Conservation (phyloP, 2,329 filamentous ascomycete genomes). For the Xylaria sp. region DNA sequence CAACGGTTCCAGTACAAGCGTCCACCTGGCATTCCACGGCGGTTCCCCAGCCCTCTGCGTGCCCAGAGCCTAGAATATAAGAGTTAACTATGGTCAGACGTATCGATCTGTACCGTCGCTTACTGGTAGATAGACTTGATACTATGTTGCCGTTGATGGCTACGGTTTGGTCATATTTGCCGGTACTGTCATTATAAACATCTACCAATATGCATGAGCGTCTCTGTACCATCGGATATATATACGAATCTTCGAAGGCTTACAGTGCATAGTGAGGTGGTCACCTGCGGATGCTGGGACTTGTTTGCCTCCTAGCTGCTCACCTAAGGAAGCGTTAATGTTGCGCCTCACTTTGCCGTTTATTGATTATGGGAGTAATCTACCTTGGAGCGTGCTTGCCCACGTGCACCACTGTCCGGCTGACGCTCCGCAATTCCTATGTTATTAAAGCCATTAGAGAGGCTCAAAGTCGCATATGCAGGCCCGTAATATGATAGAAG, state of each 20-base stretch:
- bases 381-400: slow-evolving; percentile 47
- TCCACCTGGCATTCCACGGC: slow-evolving; percentile 49
- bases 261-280: slow-evolving; percentile 46
- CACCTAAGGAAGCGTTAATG: no score
- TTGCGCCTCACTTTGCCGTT: neutral
- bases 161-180: slow-evolving; percentile 48
- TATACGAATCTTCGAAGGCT: slow-evolving; percentile 3
- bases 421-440: slow-evolving; percentile 45
- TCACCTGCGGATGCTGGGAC: slow-evolving; percentile 46
- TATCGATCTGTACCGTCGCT: neutral
- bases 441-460: neutral
- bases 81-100: neutral
- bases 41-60: slow-evolving; percentile 49
- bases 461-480: neutral
- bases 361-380: neutral
- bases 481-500: no score
- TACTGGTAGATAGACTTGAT: slow-evolving; percentile 46
- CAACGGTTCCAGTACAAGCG: slow-evolving; percentile 43
- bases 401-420: slow-evolving; percentile 50
- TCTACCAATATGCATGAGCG: slow-evolving; percentile 36
- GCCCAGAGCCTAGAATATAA: slow-evolving; percentile 40
- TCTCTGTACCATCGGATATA: neutral
- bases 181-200: slow-evolving; percentile 47
- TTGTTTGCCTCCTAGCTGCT: slow-evolving; percentile 45
- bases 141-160: slow-evolving; percentile 46